These are phyloP conservation scores for Spongospora subterranea DNA, from an alignment of 208 protist species.

Conservation along the genomic window DNA sequence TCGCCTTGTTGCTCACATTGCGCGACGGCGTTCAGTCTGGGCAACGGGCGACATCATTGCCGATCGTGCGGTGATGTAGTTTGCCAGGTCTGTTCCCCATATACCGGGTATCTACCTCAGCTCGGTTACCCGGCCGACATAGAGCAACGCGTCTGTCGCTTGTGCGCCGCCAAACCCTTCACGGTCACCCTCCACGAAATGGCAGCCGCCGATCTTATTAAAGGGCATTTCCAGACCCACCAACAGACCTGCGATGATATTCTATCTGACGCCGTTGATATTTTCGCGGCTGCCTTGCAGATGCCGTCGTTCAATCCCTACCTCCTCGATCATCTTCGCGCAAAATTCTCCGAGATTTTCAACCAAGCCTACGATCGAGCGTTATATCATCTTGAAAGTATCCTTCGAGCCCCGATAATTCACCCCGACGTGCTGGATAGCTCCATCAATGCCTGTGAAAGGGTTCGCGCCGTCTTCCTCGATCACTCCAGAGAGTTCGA, in stretches of 20 bases:
- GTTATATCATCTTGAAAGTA: background rate
- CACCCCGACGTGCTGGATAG: background rate
- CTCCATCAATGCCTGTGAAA: background rate
- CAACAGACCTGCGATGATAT: background rate
- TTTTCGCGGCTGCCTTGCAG: background rate
- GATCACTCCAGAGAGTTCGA: background rate
- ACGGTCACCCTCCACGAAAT: background rate
- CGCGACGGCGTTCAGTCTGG: background rate
- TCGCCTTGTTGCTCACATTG: background rate
- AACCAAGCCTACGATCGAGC: background rate
- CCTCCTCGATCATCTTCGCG: background rate
- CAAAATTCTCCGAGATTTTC: background rate
- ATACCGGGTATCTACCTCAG: slow-evolving; percentile 11
- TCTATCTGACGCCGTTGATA: background rate
- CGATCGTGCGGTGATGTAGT: slow-evolving; percentile 22
- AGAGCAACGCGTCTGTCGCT: background rate
- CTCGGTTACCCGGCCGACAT: background rate
- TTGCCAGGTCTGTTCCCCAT: slow-evolving; percentile 16
- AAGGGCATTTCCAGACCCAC: background rate
- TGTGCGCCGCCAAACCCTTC: background rate
- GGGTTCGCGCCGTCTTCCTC: background rate
- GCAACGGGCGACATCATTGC: slow-evolving; percentile 13
- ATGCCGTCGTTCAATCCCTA: background rate
- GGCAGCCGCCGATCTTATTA: background rate
- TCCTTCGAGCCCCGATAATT: background rate